These are phyloP conservation scores for Lentinula sp. DNA, from an alignment of 768 basidiomycete genomes.

Conservation along the genomic window DNA sequence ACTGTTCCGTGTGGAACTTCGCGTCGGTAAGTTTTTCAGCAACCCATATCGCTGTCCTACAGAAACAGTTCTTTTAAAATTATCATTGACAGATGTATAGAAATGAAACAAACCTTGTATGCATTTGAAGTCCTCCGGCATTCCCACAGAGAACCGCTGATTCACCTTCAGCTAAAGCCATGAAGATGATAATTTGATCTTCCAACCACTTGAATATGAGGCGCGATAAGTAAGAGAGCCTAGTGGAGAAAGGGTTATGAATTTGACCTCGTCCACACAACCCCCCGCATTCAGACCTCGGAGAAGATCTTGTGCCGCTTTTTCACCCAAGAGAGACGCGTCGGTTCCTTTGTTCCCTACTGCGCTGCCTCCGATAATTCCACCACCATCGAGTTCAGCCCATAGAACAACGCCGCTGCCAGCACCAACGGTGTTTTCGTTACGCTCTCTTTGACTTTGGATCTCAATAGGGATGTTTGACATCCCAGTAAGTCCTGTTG, in stretches of 20 bases:
- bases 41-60: slow-evolving; percentile 66
- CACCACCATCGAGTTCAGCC: slow-evolving; percentile 68
- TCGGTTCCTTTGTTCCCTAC: slow-evolving; percentile 47
- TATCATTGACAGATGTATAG: background rate
- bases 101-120: slow-evolving; percentile 47
- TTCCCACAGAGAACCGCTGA: slow-evolving; percentile 51
- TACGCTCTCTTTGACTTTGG: slow-evolving; percentile 32
- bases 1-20: slow-evolving; percentile 48
- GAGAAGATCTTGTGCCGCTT: slow-evolving; percentile 55
- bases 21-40: slow-evolving; percentile 65
- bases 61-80: background rate
- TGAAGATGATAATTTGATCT: slow-evolving; percentile 76
- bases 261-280: slow-evolving; percentile 64
- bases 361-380: slow-evolving; percentile 64
- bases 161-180: slow-evolving; percentile 63
- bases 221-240: background rate
- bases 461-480: slow-evolving; percentile 32
- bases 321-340: slow-evolving; percentile 44
- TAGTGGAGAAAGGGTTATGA: background rate
- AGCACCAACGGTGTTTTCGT: slow-evolving; percentile 42
- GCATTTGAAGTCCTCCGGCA: slow-evolving; percentile 50
- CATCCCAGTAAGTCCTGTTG: slow-evolving; percentile 25
- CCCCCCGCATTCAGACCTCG: slow-evolving; percentile 57
- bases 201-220: slow-evolving; percentile 30
- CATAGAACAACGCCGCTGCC: slow-evolving; percentile 72